phyloP scores from a whole-genome alignment of 495 filamentous ascomycete species.

The Hapsidospora chrysogenum region DNA sequence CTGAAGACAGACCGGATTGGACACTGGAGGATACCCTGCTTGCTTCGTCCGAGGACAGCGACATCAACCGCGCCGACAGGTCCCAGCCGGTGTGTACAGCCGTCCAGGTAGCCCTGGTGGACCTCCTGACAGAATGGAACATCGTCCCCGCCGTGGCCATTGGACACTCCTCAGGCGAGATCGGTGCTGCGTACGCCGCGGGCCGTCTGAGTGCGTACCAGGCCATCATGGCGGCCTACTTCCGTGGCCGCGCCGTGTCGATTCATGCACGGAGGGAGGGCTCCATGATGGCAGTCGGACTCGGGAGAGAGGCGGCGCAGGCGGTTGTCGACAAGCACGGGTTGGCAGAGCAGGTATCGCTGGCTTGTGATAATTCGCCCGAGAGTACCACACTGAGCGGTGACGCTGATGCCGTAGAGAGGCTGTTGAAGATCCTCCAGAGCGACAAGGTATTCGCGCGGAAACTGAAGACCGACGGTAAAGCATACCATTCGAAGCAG shows the following conservation, averaged over 20 bases:
- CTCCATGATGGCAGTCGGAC: slow-evolving; percentile 37
- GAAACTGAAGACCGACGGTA: slow-evolving; percentile 22
- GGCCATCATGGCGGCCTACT: slow-evolving; percentile 36
- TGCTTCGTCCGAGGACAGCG: slow-evolving; percentile 19
- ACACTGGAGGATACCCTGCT: slow-evolving; percentile 24
- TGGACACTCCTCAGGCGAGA: slow-evolving; percentile 53
- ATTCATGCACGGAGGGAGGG: slow-evolving; percentile 24
- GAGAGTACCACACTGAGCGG: slow-evolving; percentile 35
- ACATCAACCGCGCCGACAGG: slow-evolving; percentile 28
- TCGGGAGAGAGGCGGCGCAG: slow-evolving; percentile 22
- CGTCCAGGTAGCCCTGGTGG: slow-evolving; percentile 36
- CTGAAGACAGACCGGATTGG: slow-evolving; percentile 13
- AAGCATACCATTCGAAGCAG: slow-evolving; percentile 35
- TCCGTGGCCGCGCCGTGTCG: slow-evolving; percentile 28
- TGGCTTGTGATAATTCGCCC: slow-evolving; percentile 41
- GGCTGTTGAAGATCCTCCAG: slow-evolving; percentile 25
- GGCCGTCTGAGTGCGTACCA: slow-evolving; percentile 31
- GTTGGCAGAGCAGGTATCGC: slow-evolving; percentile 15
- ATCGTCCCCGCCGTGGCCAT: slow-evolving; percentile 35
- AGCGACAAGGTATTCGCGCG: slow-evolving; percentile 27
- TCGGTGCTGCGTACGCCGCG: slow-evolving; percentile 36
- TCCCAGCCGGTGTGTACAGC: slow-evolving; percentile 37
- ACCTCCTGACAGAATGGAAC: slow-evolving; percentile 36
- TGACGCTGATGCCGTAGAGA: slow-evolving; percentile 17
- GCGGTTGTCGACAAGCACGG: slow-evolving; percentile 21